A percentile compares a stretch with the other conserved stretches of the same genome.
phyloP scores from a whole-genome alignment of 192 early-diverging fungal species.

The Anaeromyces robustus region DNA sequence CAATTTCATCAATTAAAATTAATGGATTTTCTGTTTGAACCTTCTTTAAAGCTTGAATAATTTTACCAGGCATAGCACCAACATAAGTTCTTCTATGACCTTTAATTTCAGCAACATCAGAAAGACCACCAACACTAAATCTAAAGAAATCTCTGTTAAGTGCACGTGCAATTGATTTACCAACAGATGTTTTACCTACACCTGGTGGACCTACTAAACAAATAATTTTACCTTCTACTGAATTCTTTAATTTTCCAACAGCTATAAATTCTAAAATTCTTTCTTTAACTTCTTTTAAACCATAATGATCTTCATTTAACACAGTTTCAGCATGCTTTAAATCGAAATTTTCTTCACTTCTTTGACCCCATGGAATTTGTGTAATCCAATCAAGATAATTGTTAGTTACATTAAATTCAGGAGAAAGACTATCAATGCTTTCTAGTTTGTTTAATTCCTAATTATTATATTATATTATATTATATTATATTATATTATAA shows the following conservation, averaged over 20 bases:
- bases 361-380: conserved; percentile 88
- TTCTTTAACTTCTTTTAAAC: conserved; percentile 98
- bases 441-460: background rate
- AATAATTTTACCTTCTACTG: conserved; percentile 97
- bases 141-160: conserved; percentile 89
- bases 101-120: conserved; percentile 98
- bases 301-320: conserved; percentile 98
- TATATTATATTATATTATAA: background rate
- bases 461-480: background rate
- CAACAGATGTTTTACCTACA: conserved; percentile 96
- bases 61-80: conserved; percentile 99
- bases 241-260: conserved; percentile 84
- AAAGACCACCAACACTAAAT: conserved; percentile 92
- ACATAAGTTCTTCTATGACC: conserved; percentile 97
- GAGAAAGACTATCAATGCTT: background rate
- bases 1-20: conserved; percentile 96
- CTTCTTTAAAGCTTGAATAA: conserved; percentile 95
- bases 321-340: conserved; percentile 69
- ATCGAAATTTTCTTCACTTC: conserved; percentile 83
- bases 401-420: conserved; percentile 95
- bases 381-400: conserved; percentile 99
- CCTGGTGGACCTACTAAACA: conserved; percentile 95
- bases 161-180: conserved; percentile 91
- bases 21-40: conserved; percentile 98
- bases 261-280: conserved; percentile 98